These are phyloP conservation scores for Phytopythium boreale DNA, from an alignment of 352 stramenopile species.

Conservation along the genomic window DNA sequence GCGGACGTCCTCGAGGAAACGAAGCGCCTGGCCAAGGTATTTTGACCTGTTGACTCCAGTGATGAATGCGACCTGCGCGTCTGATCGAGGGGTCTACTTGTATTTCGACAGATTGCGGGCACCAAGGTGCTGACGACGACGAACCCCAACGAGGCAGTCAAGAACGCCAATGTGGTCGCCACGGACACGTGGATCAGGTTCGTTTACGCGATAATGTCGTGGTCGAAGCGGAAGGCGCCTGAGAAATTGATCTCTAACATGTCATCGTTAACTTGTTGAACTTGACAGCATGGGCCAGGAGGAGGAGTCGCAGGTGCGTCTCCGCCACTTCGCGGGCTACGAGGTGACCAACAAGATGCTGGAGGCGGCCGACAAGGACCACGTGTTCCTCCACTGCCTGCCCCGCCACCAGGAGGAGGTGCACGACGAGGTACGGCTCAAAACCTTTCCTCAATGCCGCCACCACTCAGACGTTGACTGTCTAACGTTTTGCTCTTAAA, in stretches of 20 bases:
- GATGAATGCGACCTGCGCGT: not conserved
- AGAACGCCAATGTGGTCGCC: slow-evolving; percentile 92
- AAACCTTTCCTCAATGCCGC: not conserved
- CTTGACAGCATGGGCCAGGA: slow-evolving; percentile 89
- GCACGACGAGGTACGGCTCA: slow-evolving; percentile 87
- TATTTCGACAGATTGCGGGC: slow-evolving; percentile 34
- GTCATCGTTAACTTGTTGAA: too few species aligned
- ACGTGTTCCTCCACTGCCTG: slow-evolving; percentile 98
- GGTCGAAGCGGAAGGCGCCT: not conserved
- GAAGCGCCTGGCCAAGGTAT: slow-evolving; percentile 71
- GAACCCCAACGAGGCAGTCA: slow-evolving; percentile 92
- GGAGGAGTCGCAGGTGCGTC: slow-evolving; percentile 91
- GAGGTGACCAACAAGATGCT: slow-evolving; percentile 93
- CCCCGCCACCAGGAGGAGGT: slow-evolving; percentile 97
- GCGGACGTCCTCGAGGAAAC: slow-evolving; percentile 89
- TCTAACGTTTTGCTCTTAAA: not conserved
- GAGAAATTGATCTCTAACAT: not conserved
- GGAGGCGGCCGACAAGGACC: slow-evolving; percentile 82
- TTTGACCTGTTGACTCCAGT: not conserved
- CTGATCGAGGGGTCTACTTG: not conserved
- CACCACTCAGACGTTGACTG: not conserved
- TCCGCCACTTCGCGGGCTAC: slow-evolving; percentile 95
- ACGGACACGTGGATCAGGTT: slow-evolving; percentile 97
- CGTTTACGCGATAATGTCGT: not conserved
- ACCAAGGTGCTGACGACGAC: slow-evolving; percentile 82